Evolutionary conservation across 2,329 filamentous ascomycete genomes (phyloP), one percentile per base, ranked within the genome.

Genomic region (Cladophialophora exuberans): DNA sequence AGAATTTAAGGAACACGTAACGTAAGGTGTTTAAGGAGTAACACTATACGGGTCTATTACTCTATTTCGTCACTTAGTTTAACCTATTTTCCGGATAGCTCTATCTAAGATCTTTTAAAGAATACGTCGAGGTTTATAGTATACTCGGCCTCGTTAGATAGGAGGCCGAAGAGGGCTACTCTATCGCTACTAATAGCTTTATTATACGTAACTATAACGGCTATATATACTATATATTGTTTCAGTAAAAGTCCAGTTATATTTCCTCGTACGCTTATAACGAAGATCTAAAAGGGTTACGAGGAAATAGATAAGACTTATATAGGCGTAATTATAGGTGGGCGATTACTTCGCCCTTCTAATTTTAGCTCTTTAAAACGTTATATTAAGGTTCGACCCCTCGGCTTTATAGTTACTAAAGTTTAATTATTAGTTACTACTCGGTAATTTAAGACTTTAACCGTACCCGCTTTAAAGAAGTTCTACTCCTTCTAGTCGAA

Each of bases 51-150:
- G n/a, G n/a, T 36, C 30, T 36, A 15, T 13, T 61, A 13, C 66
- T 61, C 9, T 64, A 52, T 0, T 63, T 80, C 0, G 66, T 71
- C 0, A 69, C 73, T 0, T 74, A 82, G 52, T 74, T 90, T 0
- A 86, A 87, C 38, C 69, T 90, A 0, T 89, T 90, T 52, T 74
- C 87, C 0, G 87, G 87, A 0, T 84, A 87, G 51, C 73, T 89
- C 0, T 90, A 89, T 61, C 72, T 89, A 6, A 67, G 65, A 0
- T 77, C 73, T 0, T 81, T 76, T 38, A 53, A 70, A 0, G 79
- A 88, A 48, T 90, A 89, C n/a, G 28, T 68, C 64, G 13, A 70
- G 68, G 25, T 44, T 4, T 52, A 38, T 33, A 43, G 22, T 18
- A 17, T 28, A 15, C 48, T 44, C 5, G 36, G 35, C 6, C 38